Base-by-base conservation (phyloP, 257 asterid genomes). In the Linaria vulgaris region DNA sequence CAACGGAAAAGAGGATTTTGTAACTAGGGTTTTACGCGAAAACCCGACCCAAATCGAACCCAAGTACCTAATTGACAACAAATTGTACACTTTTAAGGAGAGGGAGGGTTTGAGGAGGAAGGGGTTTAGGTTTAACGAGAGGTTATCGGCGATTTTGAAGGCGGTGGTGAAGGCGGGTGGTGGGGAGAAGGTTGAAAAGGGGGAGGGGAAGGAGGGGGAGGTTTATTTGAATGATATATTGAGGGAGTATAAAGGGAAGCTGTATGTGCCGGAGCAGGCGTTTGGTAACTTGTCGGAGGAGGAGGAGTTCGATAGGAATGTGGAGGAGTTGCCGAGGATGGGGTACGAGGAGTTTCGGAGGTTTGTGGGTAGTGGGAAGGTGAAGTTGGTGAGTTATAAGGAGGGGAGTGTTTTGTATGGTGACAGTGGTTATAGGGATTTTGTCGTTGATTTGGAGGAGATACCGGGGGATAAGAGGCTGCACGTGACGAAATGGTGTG, bases 31-130 rank as follows among this genome's bases (percentile, higher is more conserved):
- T 79, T 78, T 94, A 82, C 78, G 80, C 71, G 92, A 94, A 72
- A 94, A 94, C 78, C 99, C 99, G 47, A 78, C 92, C 79, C 99
- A 90, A 74, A 79, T 94, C 49, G 99, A 90, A 70, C 90, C 97
- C 77, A 87, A 72, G 62, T 87, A 82, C 55, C 71, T 83, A 69
- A 57, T 94, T 74, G 96, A 97, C 63, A 67, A 90, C 60, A 84
- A 76, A 65, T 60, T 94, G 47, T 88, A 85, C 74, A 85, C 97
- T 43, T 70, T 73, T 76, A 85, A 76, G 59, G 99, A 94, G 66
- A 94, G 82, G 85, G 92, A 90, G 79, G 61, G 51, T 22, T 62
- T 87, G 80, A 64, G 72, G 59, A 80, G 66, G 27, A 78, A 72
- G 55, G 78, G 85, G 59, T 69, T 75, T n/a, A 78, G 85, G 59